Percentiles rank a stretch among this genome's conserved stretches.
phyloP scores from a whole-genome alignment of 495 filamentous ascomycete species.

The Xeromyces bisporus region DNA sequence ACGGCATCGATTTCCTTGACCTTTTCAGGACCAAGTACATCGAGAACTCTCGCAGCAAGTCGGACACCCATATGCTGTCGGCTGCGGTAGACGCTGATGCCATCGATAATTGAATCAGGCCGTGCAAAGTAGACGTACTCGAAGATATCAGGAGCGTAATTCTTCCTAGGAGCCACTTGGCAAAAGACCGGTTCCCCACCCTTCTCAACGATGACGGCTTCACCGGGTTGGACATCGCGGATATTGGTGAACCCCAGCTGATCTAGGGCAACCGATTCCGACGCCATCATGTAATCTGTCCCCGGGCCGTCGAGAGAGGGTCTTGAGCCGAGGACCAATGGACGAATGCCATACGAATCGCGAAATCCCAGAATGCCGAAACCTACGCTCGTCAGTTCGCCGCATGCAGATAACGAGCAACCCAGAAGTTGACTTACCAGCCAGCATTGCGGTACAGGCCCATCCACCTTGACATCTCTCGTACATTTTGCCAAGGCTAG shows the following conservation, averaged over 20 bases:
- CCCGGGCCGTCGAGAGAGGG: slow-evolving; percentile 47
- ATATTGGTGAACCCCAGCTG: slow-evolving; percentile 77
- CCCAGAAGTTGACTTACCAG: slow-evolving; percentile 35
- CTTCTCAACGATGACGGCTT: slow-evolving; percentile 89
- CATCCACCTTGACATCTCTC: slow-evolving; percentile 65
- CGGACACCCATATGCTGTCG: slow-evolving; percentile 86
- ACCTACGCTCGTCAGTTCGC: slow-evolving; percentile 22
- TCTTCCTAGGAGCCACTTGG: slow-evolving; percentile 53
- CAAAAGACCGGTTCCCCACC: slow-evolving; percentile 54
- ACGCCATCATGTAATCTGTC: slow-evolving; percentile 92
- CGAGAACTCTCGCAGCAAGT: slow-evolving; percentile 61
- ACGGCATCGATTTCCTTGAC: slow-evolving; percentile 81
- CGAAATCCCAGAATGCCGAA: slow-evolving; percentile 84
- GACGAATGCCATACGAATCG: slow-evolving; percentile 80
- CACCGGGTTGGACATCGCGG: slow-evolving; percentile 69
- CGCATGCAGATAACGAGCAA: background rate
- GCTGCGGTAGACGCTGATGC: slow-evolving; percentile 76
- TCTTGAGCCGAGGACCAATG: slow-evolving; percentile 65
- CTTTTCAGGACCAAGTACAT: slow-evolving; percentile 53
- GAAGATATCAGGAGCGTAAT: slow-evolving; percentile 87
- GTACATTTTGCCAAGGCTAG: slow-evolving; percentile 57
- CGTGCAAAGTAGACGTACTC: slow-evolving; percentile 67
- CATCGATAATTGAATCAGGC: slow-evolving; percentile 82
- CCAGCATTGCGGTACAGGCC: slow-evolving; percentile 83
- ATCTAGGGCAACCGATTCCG: slow-evolving; percentile 82